phyloP scores from a whole-genome alignment of 306 rosid species.

The Aeschynomene evenia region DNA sequence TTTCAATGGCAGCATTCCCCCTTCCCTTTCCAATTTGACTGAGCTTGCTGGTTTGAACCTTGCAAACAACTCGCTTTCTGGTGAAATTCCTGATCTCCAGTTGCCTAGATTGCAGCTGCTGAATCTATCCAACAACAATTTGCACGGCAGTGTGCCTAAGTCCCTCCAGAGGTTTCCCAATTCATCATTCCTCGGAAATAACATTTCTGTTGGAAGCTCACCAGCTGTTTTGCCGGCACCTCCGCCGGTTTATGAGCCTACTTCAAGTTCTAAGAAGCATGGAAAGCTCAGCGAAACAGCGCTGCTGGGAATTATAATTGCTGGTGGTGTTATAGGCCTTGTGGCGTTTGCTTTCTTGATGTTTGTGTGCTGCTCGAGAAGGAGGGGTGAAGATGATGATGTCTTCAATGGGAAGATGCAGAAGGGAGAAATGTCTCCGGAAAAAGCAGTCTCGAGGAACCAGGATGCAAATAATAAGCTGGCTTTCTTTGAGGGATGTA shows the following conservation, averaged over 20 bases:
- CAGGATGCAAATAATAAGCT: slow-evolving; percentile 64
- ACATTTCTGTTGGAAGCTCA: slow-evolving; percentile 40
- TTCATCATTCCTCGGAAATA: slow-evolving; percentile 64
- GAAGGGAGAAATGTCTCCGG: slow-evolving; percentile 88
- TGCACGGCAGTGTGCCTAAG: slow-evolving; percentile 64
- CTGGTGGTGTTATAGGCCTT: slow-evolving; percentile 57
- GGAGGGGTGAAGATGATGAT: slow-evolving; percentile 42
- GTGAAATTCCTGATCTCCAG: slow-evolving; percentile 65
- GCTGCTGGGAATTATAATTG: slow-evolving; percentile 60
- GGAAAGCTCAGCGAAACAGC: slow-evolving; percentile 64
- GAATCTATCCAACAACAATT: slow-evolving; percentile 58
- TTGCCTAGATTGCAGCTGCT: slow-evolving; percentile 48
- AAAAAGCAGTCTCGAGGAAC: slow-evolving; percentile 71
- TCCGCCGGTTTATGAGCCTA: slow-evolving; percentile 35
- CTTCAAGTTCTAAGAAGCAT: slow-evolving; percentile 32
- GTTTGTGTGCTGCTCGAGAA: slow-evolving; percentile 58
- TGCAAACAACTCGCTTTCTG: slow-evolving; percentile 75
- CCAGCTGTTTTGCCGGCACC: slow-evolving; percentile 42
- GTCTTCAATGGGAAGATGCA: slow-evolving; percentile 57
- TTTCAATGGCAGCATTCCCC: slow-evolving; percentile 72
- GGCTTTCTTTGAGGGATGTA: slow-evolving; percentile 45
- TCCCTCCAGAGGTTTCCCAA: slow-evolving; percentile 63
- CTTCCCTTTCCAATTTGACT: slow-evolving; percentile 61
- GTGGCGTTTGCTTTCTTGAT: slow-evolving; percentile 54
- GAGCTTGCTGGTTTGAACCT: slow-evolving; percentile 66